Conservation (phyloP, 2,329 filamentous ascomycete species). For the Cladophialophora exuberans region DNA sequence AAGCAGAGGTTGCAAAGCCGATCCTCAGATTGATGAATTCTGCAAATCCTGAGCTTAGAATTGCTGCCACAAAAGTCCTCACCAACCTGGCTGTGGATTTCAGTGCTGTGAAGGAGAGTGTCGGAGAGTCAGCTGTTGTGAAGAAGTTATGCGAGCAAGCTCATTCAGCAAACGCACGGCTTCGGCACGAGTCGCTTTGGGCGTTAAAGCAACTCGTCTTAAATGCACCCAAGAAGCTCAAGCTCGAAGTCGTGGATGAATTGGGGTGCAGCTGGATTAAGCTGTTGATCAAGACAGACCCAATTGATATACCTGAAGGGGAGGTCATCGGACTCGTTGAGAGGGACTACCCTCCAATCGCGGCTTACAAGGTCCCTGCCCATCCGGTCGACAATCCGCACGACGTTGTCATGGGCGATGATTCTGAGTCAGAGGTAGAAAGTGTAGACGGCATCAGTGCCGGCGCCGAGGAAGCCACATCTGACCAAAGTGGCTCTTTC, state of each 20-base stretch:
- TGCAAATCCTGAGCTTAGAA: constrained; percentile 75
- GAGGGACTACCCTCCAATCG: constrained; percentile 30
- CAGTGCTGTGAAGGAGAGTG: constrained; percentile 84
- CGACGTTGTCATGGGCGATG: constrained; percentile 37
- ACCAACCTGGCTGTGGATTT: constrained; percentile 87
- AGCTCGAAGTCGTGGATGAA: constrained; percentile 76
- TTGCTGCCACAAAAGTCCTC: constrained; percentile 81
- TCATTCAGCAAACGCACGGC: constrained; percentile 74
- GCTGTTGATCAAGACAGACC: constrained; percentile 70
- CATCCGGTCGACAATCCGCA: constrained; percentile 3
- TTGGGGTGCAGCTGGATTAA: constrained; percentile 80
- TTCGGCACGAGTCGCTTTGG: constrained; percentile 88
- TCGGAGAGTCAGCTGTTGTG: constrained; percentile 74
- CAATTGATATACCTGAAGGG: constrained; percentile 34
- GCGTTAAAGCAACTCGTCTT: constrained; percentile 88
- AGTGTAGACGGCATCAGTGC: not conserved
- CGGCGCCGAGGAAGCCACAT: constrained; percentile 32
- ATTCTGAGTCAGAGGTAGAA: constrained; percentile 27
- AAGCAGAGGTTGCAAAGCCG: constrained; percentile 78
- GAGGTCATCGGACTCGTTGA: constrained; percentile 34
- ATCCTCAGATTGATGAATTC: constrained; percentile 76
- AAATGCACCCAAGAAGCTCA: constrained; percentile 70
- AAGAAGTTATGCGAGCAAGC: constrained; percentile 81
- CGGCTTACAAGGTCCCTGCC: not conserved
- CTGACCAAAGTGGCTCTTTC: constrained; percentile 68